These are phyloP conservation scores for Trichoderma hamatum DNA, from an alignment of 2,329 filamentous ascomycete species.

Conservation along the genomic window DNA sequence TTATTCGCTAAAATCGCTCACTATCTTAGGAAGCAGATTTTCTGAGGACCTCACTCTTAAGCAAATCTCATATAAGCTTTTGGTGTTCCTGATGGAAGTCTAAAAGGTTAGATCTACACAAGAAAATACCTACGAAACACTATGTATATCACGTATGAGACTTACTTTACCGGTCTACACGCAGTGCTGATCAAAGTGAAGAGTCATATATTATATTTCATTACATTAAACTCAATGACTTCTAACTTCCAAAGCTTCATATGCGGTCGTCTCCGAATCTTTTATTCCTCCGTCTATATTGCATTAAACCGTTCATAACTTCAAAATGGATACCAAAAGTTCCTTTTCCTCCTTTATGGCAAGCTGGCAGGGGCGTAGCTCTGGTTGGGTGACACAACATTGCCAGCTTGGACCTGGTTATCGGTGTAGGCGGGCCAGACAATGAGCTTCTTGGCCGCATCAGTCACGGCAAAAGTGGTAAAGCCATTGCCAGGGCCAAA, in stretches of 20 bases:
- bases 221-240: background rate
- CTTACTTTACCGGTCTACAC: too few species aligned
- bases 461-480: constrained; percentile 55
- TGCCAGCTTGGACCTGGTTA: constrained; percentile 48
- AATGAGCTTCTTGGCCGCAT: constrained; percentile 49
- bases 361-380: constrained; percentile 43
- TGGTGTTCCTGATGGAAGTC: background rate
- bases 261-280: background rate
- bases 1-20: too few species aligned
- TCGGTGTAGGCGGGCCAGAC: constrained; percentile 59
- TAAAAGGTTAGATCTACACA: background rate
- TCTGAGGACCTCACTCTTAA: too few species aligned
- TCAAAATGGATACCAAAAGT: background rate
- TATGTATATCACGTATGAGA: background rate
- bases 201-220: background rate
- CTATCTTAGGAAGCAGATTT: too few species aligned
- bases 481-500: constrained; percentile 57
- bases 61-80: background rate
- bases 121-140: too few species aligned
- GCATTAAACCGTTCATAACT: background rate
- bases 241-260: background rate
- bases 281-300: background rate
- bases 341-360: constrained; percentile 2
- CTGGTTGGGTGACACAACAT: constrained; percentile 53
- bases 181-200: background rate